These are phyloP conservation scores for Exophiala sideris DNA, from an alignment of 2,329 filamentous ascomycete genomes.

Conservation along the genomic window DNA sequence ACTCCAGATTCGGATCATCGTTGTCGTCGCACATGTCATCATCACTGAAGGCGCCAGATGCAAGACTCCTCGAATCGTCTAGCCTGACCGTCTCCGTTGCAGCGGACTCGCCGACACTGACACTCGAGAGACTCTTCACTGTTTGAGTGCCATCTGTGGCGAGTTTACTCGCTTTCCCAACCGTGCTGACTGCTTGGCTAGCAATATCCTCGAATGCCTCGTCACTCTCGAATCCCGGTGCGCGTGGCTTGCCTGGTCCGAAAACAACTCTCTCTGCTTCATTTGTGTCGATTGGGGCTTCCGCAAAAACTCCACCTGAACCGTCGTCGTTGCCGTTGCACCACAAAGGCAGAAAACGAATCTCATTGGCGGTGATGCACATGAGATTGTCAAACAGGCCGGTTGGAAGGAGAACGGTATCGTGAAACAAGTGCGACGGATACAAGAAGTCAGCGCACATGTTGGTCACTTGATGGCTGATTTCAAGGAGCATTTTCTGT, in stretches of 20 bases:
- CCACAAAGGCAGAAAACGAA: slow-evolving; percentile 64
- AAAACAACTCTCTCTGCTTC: not conserved
- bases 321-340: slow-evolving; percentile 57
- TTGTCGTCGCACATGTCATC: slow-evolving; percentile 10
- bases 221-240: slow-evolving; percentile 35
- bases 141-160: slow-evolving; percentile 36
- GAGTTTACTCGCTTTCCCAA: slow-evolving; percentile 36
- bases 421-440: slow-evolving; percentile 21
- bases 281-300: slow-evolving; percentile 25
- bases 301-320: slow-evolving; percentile 48
- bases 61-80: not conserved
- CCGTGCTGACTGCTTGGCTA: slow-evolving; percentile 33
- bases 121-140: slow-evolving; percentile 20
- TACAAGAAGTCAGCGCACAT: slow-evolving; percentile 13
- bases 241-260: slow-evolving; percentile 27
- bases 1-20: not conserved
- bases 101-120: not conserved
- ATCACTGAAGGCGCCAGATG: not conserved
- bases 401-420: slow-evolving; percentile 8
- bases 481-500: slow-evolving; percentile 3
- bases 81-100: not conserved
- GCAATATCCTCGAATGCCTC: slow-evolving; percentile 30
- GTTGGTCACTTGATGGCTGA: slow-evolving; percentile 3
- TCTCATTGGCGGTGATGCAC: slow-evolving; percentile 55
- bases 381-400: slow-evolving; percentile 44